Conservation (phyloP, 257 asterid genomes). For the Przewalskia tangutica region DNA sequence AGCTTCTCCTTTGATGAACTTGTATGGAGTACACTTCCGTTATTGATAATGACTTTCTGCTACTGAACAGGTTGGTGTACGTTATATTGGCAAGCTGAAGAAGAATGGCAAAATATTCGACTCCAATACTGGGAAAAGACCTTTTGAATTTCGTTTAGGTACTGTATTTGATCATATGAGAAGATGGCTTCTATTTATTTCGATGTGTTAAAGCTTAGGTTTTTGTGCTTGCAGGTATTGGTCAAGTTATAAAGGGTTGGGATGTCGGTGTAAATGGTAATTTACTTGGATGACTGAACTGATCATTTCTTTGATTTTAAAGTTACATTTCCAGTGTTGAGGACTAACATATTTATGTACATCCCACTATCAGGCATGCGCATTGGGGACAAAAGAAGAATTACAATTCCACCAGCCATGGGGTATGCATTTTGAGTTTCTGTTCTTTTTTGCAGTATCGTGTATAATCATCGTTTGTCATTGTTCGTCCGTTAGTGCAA, state of each 20-base stretch:
- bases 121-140: constrained; percentile 65
- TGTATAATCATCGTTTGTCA: not conserved
- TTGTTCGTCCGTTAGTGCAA: not conserved
- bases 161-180: constrained; percentile 6
- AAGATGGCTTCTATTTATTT: not conserved
- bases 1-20: not conserved
- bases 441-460: not conserved
- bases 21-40: not conserved
- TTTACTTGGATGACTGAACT: constrained; percentile 2
- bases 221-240: constrained; percentile 52
- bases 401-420: constrained; percentile 94
- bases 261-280: constrained; percentile 93
- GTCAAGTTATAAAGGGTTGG: constrained; percentile 96
- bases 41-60: not conserved
- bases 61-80: constrained; percentile 55
- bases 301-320: not conserved
- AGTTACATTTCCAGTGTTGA: not conserved
- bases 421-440: constrained; percentile 45
- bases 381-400: constrained; percentile 81
- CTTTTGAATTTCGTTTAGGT: constrained; percentile 88
- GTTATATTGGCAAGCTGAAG: constrained; percentile 73
- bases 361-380: constrained; percentile 72
- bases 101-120: constrained; percentile 65
- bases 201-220: not conserved
- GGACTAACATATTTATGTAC: not conserved